Percentiles rank a stretch among this genome's conserved stretches.
Conservation (phyloP, 169 alveolate species). For the Amoebophrya sp. region DNA sequence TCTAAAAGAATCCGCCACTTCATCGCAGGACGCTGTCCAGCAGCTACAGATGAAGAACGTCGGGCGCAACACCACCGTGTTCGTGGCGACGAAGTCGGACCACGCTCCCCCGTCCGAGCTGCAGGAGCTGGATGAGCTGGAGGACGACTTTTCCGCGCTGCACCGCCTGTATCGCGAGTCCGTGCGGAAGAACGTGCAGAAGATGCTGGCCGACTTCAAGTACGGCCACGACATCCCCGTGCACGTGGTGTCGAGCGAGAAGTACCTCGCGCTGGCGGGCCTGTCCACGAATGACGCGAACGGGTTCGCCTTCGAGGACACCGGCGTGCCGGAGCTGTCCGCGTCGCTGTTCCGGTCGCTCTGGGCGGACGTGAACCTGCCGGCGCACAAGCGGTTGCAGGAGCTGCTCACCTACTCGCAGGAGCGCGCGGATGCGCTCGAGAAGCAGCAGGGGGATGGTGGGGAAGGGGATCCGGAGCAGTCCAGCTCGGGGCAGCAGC, state of each 20-base stretch:
- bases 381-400: neutral
- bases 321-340: neutral
- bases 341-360: neutral
- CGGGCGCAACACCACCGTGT: neutral
- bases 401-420: neutral
- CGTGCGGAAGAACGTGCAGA: neutral
- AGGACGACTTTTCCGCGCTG: no score
- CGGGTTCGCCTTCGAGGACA: neutral
- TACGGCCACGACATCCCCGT: neutral
- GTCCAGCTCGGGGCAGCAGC: neutral
- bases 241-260: neutral
- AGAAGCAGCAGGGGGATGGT: neutral
- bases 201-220: neutral
- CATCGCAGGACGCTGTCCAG: neutral
- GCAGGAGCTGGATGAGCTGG: neutral
- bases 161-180: no score
- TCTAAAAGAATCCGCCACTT: neutral
- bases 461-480: neutral
- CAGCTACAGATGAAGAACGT: neutral
- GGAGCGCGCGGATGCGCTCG: neutral
- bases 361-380: neutral
- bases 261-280: neutral
- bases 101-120: neutral
- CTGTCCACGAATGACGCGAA: neutral
- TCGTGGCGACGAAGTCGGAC: neutral